A percentile compares a stretch with the other conserved stretches of the same genome.
Evolutionary conservation across 75 land plant genomes (phyloP).

Genomic region (Picea sitchensis): DNA sequence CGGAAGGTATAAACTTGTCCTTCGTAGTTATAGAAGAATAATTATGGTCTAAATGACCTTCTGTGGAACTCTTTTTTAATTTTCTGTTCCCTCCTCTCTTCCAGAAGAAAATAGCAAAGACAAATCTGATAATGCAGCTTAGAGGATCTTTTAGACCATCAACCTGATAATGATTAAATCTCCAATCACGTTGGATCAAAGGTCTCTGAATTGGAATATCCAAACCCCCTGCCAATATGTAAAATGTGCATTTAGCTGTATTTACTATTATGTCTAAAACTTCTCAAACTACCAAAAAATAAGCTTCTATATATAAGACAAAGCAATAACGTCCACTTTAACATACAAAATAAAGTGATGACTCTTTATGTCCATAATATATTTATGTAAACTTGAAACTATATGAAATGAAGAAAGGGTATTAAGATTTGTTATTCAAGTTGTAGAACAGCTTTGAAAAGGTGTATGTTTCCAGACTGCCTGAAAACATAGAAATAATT

Average conservation of each 20-base stretch:
- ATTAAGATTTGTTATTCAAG: no score
- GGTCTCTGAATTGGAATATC: slow-evolving; percentile 79
- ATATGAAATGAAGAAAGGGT: neutral
- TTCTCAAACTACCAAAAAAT: neutral
- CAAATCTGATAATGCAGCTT: slow-evolving; percentile 49
- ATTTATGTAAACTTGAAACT: neutral
- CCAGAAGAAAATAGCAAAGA: slow-evolving; percentile 34
- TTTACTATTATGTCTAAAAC: neutral
- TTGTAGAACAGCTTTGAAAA: no score
- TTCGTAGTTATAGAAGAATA: neutral
- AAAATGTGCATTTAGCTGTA: neutral
- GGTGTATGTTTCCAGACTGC: no score
- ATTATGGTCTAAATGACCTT: neutral
- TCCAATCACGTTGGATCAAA: slow-evolving; percentile 74
- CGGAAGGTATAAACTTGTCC: neutral
- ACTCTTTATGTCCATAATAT: neutral
- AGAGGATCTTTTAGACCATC: slow-evolving; percentile 92
- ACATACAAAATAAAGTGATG: neutral
- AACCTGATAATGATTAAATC: slow-evolving; percentile 93
- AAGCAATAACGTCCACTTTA: no score
- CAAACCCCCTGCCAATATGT: slow-evolving; percentile 69
- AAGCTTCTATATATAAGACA: no score
- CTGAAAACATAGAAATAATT: no score
- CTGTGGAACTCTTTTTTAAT: neutral
- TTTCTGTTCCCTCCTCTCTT: slow-evolving; percentile 16